Conservation (phyloP, 257 asterid genomes). For the Mitragyna speciosa region DNA sequence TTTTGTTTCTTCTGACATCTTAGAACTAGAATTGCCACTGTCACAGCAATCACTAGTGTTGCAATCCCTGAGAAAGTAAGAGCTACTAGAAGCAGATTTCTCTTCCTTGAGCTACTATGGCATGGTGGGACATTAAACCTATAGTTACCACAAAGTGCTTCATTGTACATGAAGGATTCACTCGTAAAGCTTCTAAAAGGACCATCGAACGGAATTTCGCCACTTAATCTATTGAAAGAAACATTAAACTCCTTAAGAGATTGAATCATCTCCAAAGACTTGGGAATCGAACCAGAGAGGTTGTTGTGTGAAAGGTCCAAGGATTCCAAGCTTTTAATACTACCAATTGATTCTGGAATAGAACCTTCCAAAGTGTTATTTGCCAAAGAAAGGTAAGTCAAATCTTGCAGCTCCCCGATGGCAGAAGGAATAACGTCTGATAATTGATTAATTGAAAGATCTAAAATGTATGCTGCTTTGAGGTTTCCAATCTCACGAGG, state of each 20-base stretch:
- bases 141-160: slow-evolving; percentile 23
- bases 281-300: slow-evolving; percentile 32
- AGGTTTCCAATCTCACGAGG: slow-evolving; percentile 5
- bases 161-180: slow-evolving; percentile 22
- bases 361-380: slow-evolving; percentile 31
- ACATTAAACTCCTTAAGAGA: slow-evolving; percentile 19
- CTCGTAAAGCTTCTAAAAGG: slow-evolving; percentile 21
- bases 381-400: slow-evolving; percentile 12
- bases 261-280: slow-evolving; percentile 19
- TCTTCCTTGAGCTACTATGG: not conserved
- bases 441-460: slow-evolving; percentile 12
- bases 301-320: slow-evolving; percentile 29
- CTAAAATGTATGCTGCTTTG: not conserved
- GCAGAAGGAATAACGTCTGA: slow-evolving; percentile 20
- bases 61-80: not conserved
- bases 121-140: slow-evolving; percentile 22
- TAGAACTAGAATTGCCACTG: not conserved
- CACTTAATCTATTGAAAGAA: slow-evolving; percentile 22
- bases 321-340: slow-evolving; percentile 8
- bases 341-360: slow-evolving; percentile 25
- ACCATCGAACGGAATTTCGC: slow-evolving; percentile 30
- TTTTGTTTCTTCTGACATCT: not conserved
- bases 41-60: not conserved
- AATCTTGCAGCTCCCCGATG: slow-evolving; percentile 13
- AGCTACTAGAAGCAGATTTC: not conserved